Evolutionary conservation across 2,329 filamentous ascomycete species (phyloP).

Genomic region (Diaporthe helianthi): DNA sequence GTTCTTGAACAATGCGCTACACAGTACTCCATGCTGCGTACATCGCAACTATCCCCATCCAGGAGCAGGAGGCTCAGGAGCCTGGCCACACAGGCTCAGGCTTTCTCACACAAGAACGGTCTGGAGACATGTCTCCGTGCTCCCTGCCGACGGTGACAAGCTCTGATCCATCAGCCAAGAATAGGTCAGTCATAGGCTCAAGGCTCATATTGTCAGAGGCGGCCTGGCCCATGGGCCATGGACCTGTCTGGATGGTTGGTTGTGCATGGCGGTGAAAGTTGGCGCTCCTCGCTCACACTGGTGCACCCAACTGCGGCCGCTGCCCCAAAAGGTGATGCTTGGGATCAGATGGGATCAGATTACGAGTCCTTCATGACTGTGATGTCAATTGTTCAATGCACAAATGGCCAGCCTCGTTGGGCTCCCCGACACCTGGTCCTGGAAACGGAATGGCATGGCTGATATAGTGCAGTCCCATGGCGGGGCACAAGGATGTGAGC

Average conservation of each 20-base stretch:
- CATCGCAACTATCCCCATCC: too few relatives aligned
- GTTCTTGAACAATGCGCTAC: slow-evolving; percentile 29
- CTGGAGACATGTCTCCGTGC: neutral
- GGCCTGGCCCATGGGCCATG: too few relatives aligned
- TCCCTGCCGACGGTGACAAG: slow-evolving; percentile 20
- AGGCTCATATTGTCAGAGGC: neutral
- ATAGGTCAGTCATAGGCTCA: too few relatives aligned
- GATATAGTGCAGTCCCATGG: neutral
- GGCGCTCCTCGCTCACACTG: slow-evolving; percentile 4
- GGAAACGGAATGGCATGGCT: neutral
- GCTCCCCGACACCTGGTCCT: neutral
- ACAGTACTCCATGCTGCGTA: too few relatives aligned
- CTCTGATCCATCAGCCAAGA: slow-evolving; percentile 11
- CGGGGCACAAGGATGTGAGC: slow-evolving; percentile 27
- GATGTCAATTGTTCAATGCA: slow-evolving; percentile 2
- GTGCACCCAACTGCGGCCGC: slow-evolving; percentile 7
- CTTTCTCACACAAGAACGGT: slow-evolving; percentile 10
- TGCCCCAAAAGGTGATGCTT: neutral
- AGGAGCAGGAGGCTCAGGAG: too few relatives aligned
- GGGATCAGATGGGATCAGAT: neutral
- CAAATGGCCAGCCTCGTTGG: neutral
- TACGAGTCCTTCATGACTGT: slow-evolving; percentile 9
- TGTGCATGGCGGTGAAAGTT: neutral
- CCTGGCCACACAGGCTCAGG: neutral
- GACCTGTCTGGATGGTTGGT: too few relatives aligned